phyloP scores from a whole-genome alignment of 2,329 filamentous ascomycete species.

The Hypocreales sp. region DNA sequence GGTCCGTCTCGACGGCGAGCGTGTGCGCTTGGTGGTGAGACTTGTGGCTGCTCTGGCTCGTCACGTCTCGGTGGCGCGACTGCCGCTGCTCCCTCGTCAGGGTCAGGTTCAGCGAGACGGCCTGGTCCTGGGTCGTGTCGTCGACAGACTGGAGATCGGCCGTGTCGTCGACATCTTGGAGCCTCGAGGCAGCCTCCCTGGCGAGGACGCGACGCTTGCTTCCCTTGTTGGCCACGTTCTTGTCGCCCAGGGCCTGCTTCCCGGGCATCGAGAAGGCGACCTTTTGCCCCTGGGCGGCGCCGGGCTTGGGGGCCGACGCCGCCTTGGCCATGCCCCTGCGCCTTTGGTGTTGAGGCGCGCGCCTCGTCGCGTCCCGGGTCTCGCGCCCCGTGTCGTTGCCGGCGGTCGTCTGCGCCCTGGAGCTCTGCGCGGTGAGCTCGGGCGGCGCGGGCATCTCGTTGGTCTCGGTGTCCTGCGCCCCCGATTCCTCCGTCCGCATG shows the following conservation, averaged over 20 bases:
- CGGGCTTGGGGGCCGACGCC: conserved; percentile 9
- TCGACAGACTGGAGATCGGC: conserved; percentile 19
- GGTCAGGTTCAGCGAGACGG: conserved; percentile 15
- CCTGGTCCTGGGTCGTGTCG: conserved; percentile 17
- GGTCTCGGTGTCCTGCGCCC: conserved; percentile 15
- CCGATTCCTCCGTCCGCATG: conserved; percentile 25
- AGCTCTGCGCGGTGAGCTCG: conserved; percentile 17
- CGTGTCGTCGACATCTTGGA: conserved; percentile 18
- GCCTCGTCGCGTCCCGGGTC: conserved; percentile 12
- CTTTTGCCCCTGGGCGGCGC: conserved; percentile 14
- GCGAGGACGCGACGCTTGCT: conserved; percentile 21
- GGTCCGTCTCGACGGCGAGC: conserved; percentile 8
- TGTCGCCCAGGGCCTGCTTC: conserved; percentile 12
- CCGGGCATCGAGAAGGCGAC: conserved; percentile 26
- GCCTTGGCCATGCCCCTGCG: conserved; percentile 9
- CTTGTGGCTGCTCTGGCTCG: conserved; percentile 11
- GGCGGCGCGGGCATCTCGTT: conserved; percentile 13
- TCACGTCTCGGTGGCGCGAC: conserved; percentile 4
- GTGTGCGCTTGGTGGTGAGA: conserved; percentile 12
- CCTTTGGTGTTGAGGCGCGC: conserved; percentile 11
- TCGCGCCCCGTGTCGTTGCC: conserved; percentile 14
- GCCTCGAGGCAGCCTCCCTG: not conserved
- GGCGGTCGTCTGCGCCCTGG: conserved; percentile 8
- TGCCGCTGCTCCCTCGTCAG: conserved; percentile 7
- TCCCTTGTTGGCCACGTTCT: conserved; percentile 22